Base-by-base conservation (phyloP, 2,329 filamentous ascomycete species). In the Colletotrichum tropicale region DNA sequence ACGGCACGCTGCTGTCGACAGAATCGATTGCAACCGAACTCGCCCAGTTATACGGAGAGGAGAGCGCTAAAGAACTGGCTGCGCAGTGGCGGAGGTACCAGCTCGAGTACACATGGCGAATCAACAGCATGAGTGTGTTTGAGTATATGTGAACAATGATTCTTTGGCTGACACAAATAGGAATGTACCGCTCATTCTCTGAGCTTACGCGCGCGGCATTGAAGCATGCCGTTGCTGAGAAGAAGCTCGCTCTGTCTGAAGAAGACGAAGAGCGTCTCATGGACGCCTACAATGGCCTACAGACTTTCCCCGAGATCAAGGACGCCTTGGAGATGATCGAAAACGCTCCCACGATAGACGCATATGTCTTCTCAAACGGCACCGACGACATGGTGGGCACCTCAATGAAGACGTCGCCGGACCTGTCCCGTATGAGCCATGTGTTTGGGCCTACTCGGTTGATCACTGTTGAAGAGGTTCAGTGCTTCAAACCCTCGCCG, bases 81-180 rank as follows among this genome's bases (percentile, higher is more conserved):
- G 82, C 88, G 18, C 83, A 90, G 80, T 95, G 94, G 90, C 87
- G 94, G 71, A 88, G 89, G 34, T 93, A 93, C 80, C 94, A 96
- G 82, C 86, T 96, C 10, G 94, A 95, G 83, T 96, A 95, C 79
- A 95, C 94, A 52, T 96, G 93, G 93, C 87, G 94, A 67, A 84
- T 93, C 78, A 95, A 93, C 80, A 93, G 91, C 87, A 96, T 96
- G 94, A 89, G 94, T 94, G 85, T 76, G 86, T 83, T 60, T 62
- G n/a, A 13, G 18, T 10, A 26, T 8, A 8, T 34, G 26, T 18
- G 21, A 13, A 24, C 38, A 21, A 26, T 8, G 16, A 43, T 9
- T 55, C 13, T 26, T 55, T 24, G 30, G 69, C 66, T 28, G 38
- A 36, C 28, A 26, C 16, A 71, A 55, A 8, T 78, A 94, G 93